Evolutionary conservation across 345 rosid species (phyloP), one percentile per base, ranked within the genome.

Genomic region (Salix udensis): DNA sequence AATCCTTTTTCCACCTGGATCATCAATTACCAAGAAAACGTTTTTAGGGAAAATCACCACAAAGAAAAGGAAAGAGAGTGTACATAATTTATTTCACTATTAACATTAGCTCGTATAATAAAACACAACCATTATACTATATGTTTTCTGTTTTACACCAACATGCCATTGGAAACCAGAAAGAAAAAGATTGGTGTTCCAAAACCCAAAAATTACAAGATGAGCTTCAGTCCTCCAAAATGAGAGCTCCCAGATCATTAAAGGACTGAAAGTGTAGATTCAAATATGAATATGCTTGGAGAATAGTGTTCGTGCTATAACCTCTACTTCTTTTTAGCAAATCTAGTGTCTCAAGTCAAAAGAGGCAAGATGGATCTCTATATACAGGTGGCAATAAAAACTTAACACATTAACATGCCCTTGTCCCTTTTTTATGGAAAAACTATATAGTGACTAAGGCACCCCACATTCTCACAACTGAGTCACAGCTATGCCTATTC

Each of bases 1-100:
- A 82, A 87, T 83, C 83, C 89, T 88, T 82, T 88, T 96, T 14
- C 90, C 97, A 85, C 97, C 98, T 94, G 81, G 34, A 79, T 72
- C 65, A 85, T 70, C 77, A 80, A 28, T 71, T 64, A 80, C 46
- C 23, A 73, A 30, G 53, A 61, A 82, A 67, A 71, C 1, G 16
- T n/a, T 65, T 68, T 21, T 15, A 53, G 58, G 61, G 50, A 18
- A 48, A 64, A 65, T 37, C 39, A 44, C 18, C 39, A 6, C 68
- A 23, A 67, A 18, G 14, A 67, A 55, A 65, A 0, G 11, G 30
- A 34, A 15, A 24, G 53, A 65, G 8, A 15, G 24, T 14, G 52
- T 37, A 64, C 9, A 67, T 53, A 50, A 24, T 16, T 50, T 26
- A 60, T 13, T 72, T 36, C 40, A 30, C 46, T 16, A 19, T 66